Percentiles rank a stretch among this genome's conserved stretches.
Conservation (phyloP, 75 land plant genomes). For the Picea glauca region DNA sequence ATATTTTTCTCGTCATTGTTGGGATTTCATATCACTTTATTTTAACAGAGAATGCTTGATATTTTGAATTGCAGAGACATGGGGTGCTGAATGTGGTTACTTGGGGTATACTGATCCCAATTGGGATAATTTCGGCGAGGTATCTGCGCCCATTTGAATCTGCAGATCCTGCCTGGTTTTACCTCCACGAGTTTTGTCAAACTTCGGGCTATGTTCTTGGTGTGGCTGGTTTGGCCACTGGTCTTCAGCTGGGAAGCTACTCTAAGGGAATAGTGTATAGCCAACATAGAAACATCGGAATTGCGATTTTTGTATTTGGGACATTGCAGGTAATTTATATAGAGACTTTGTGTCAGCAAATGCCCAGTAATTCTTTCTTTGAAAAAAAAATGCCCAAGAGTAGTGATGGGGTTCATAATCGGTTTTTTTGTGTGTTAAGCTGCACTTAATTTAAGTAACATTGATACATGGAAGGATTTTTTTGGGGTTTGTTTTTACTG, state of each 20-base stretch:
- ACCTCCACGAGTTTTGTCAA: slow-evolving; percentile 62
- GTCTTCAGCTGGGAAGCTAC: slow-evolving; percentile 46
- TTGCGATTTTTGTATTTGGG: slow-evolving; percentile 40
- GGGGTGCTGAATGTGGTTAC: slow-evolving; percentile 49
- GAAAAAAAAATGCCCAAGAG: too few species aligned
- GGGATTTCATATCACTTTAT: too few species aligned
- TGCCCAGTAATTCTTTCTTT: too few species aligned
- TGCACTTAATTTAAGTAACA: too few species aligned
- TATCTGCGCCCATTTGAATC: slow-evolving; percentile 47
- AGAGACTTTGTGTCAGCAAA: background rate
- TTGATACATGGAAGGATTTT: too few species aligned
- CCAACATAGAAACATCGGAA: slow-evolving; percentile 52
- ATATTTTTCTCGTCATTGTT: too few species aligned
- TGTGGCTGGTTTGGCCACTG: slow-evolving; percentile 73
- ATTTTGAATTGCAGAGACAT: slow-evolving; percentile 15
- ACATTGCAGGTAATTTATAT: slow-evolving; percentile 47
- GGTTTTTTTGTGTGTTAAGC: too few species aligned
- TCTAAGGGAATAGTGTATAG: slow-evolving; percentile 20
- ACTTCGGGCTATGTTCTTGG: slow-evolving; percentile 55
- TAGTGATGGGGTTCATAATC: too few species aligned
- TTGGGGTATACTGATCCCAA: slow-evolving; percentile 71
- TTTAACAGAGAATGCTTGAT: too few species aligned
- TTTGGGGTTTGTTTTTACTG: too few species aligned
- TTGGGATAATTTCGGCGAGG: slow-evolving; percentile 64
- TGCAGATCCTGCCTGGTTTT: slow-evolving; percentile 78